These are phyloP conservation scores for Pythium brachiatum DNA, from an alignment of 352 stramenopile genomes.

Conservation along the genomic window DNA sequence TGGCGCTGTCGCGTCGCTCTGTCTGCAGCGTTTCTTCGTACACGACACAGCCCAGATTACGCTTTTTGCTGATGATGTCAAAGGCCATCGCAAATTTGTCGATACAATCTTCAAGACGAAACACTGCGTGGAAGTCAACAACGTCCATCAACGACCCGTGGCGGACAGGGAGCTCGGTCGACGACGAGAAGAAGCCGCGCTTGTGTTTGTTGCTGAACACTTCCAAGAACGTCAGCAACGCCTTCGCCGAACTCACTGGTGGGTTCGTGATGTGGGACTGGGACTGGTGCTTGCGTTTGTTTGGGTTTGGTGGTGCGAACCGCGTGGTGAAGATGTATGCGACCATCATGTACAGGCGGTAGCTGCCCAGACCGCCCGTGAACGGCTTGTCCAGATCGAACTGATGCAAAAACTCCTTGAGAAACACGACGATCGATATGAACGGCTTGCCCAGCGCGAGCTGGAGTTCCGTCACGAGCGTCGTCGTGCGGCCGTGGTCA, in stretches of 20 bases:
- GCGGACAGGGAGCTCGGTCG: conserved; percentile 42
- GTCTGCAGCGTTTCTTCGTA: conserved; percentile 45
- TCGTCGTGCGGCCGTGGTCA: conserved; percentile 63
- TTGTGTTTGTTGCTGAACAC: conserved; percentile 63
- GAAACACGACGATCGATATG: conserved; percentile 50
- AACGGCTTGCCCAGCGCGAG: conserved; percentile 42
- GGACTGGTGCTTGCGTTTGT: conserved; percentile 1
- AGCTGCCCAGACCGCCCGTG: conserved; percentile 73
- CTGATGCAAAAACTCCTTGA: conserved; percentile 81
- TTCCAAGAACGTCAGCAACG: conserved; percentile 60
- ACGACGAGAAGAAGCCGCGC: conserved; percentile 43
- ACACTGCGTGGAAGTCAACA: conserved; percentile 61
- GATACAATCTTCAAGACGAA: conserved; percentile 63
- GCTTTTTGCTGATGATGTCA: conserved; percentile 48
- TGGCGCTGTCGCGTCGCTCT: conserved; percentile 37
- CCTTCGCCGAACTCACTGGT: conserved; percentile 13
- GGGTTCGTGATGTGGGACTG: background rate
- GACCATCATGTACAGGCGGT: conserved; percentile 81
- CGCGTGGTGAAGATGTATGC: conserved; percentile 48
- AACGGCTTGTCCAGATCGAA: conserved; percentile 80
- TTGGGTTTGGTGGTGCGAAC: conserved; percentile 19
- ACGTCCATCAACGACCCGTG: conserved; percentile 33
- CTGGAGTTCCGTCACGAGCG: conserved; percentile 51
- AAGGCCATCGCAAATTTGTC: conserved; percentile 69
- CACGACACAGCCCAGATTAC: conserved; percentile 53